Evolutionary conservation across 352 stramenopile genomes (phyloP).

Genomic region (Phytophthora colocasiae): DNA sequence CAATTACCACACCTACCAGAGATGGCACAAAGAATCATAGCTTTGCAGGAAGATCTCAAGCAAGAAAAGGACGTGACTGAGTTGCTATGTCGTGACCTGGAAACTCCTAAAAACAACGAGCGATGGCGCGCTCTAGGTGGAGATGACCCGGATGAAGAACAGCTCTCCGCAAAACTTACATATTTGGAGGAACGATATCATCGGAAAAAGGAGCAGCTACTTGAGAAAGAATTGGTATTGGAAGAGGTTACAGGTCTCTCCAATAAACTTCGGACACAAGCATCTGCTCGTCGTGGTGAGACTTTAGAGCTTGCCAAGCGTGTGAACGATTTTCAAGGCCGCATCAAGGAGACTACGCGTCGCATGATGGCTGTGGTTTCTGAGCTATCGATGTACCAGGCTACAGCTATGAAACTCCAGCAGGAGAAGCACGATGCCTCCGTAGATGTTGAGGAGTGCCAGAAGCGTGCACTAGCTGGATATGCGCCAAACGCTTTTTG

Average conservation of each 20-base stretch:
- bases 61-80: constrained; percentile 90
- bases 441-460: constrained; percentile 73
- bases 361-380: constrained; percentile 96
- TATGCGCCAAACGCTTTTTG: constrained; percentile 81
- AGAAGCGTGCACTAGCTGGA: constrained; percentile 62
- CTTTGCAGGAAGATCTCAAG: constrained; percentile 83
- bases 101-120: constrained; percentile 90
- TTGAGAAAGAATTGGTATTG: constrained; percentile 95
- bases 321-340: constrained; percentile 91
- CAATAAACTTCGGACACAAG: constrained; percentile 87
- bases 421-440: constrained; percentile 89
- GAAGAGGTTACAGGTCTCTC: constrained; percentile 92
- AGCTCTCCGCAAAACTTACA: constrained; percentile 85
- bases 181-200: constrained; percentile 90
- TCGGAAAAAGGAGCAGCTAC: constrained; percentile 92
- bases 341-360: constrained; percentile 92
- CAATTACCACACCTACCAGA: constrained; percentile 84
- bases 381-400: constrained; percentile 96
- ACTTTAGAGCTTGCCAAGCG: constrained; percentile 88
- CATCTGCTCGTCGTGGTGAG: constrained; percentile 73
- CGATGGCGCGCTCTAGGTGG: constrained; percentile 90
- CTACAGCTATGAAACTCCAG: constrained; percentile 94
- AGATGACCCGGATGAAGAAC: constrained; percentile 90
- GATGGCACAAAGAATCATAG: constrained; percentile 82
- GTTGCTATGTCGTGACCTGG: constrained; percentile 90